Conservation (phyloP, 257 asterid species). For the Plantago elongata region DNA sequence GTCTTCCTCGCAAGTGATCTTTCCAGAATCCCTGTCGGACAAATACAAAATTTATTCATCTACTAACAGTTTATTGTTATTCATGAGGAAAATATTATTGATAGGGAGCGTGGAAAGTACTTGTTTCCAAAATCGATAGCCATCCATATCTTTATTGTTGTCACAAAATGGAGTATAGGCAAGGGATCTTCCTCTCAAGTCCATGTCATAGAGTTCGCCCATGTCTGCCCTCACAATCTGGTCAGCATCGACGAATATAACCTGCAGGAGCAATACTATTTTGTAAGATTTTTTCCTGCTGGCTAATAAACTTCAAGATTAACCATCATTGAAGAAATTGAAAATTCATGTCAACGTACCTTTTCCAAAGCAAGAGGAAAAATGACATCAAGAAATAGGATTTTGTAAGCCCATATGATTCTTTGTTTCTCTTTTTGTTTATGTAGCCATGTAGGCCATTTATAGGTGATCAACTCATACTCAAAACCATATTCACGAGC, state of each 20-base stretch:
- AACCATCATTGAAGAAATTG: slow-evolving; percentile 13
- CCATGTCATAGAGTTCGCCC: slow-evolving; percentile 99
- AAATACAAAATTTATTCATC: slow-evolving; percentile 6
- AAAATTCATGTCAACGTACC: slow-evolving; percentile 30
- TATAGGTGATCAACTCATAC: slow-evolving; percentile 84
- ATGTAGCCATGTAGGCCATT: slow-evolving; percentile 99
- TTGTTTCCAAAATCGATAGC: slow-evolving; percentile 95
- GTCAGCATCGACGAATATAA: slow-evolving; percentile 95
- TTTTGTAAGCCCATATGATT: slow-evolving; percentile 95
- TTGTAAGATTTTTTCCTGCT: slow-evolving; percentile 7
- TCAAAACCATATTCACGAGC: slow-evolving; percentile 91
- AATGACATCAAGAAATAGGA: slow-evolving; percentile 95
- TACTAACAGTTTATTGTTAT: slow-evolving; percentile 2
- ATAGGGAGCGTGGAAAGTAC: slow-evolving; percentile 28
- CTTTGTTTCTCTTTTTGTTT: slow-evolving; percentile 96
- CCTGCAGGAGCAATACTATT: slow-evolving; percentile 46
- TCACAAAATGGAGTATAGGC: slow-evolving; percentile 98
- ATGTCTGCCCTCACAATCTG: slow-evolving; percentile 91
- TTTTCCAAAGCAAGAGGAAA: slow-evolving; percentile 95
- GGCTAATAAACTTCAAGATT: slow-evolving; percentile 15
- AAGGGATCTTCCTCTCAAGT: slow-evolving; percentile 77
- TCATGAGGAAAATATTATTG: slow-evolving; percentile 5
- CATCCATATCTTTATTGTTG: slow-evolving; percentile 98
- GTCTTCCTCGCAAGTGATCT: slow-evolving; percentile 94
- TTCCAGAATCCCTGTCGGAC: slow-evolving; percentile 91